These are phyloP conservation scores for Lachancea waltii DNA, from an alignment of 805 yeast species.

Conservation along the genomic window DNA sequence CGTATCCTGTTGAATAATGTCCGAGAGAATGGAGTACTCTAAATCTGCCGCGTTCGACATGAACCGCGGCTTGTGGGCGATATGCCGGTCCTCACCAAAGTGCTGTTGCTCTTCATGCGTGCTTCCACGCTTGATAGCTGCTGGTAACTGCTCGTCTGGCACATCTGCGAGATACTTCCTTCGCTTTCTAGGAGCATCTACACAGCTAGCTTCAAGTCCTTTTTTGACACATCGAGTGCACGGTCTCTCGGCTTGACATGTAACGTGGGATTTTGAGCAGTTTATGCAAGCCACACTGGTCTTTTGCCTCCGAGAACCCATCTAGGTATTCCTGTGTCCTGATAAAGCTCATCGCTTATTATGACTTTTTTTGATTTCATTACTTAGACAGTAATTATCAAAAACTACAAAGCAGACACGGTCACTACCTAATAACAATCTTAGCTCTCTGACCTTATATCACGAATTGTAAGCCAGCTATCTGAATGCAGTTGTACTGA, in stretches of 20 bases:
- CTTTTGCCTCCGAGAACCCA: conserved; percentile 43
- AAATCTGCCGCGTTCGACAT: conserved; percentile 66
- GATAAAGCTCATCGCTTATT: conserved; percentile 4
- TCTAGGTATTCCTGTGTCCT: not conserved
- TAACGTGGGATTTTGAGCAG: conserved; percentile 86
- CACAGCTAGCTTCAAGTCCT: conserved; percentile 64
- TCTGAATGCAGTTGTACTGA: too few relatives aligned
- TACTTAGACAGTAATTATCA: not conserved
- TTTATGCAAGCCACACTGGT: conserved; percentile 85
- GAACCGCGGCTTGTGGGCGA: conserved; percentile 38
- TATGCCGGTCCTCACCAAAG: conserved; percentile 20
- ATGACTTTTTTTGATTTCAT: not conserved
- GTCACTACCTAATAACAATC: too few relatives aligned
- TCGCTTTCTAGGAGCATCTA: conserved; percentile 83
- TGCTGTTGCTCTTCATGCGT: conserved; percentile 19
- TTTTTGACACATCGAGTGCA: conserved; percentile 71
- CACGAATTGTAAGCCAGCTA: too few relatives aligned
- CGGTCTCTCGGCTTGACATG: conserved; percentile 80
- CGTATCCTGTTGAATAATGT: conserved; percentile 44
- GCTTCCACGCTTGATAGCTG: conserved; percentile 1
- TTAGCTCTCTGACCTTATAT: too few relatives aligned
- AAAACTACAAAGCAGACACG: too few relatives aligned
- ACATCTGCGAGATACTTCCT: conserved; percentile 74
- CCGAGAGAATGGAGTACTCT: conserved; percentile 64
- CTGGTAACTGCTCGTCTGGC: conserved; percentile 31